A percentile compares a stretch with the other conserved stretches of the same genome.
Conservation (phyloP, 352 stramenopile species). For the Phytophthora europaea region DNA sequence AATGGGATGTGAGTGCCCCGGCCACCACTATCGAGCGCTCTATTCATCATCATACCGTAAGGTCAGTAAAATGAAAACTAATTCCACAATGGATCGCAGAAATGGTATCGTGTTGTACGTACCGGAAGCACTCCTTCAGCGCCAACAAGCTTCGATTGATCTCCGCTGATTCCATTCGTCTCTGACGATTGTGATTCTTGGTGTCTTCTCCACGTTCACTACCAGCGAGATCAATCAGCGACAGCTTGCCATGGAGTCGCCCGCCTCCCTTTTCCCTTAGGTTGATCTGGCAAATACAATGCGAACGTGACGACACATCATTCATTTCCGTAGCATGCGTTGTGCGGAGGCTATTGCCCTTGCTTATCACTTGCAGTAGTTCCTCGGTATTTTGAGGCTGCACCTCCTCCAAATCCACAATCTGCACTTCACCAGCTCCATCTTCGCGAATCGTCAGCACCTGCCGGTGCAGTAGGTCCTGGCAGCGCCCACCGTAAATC, state of each 20-base stretch:
- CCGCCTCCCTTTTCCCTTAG: constrained; percentile 68
- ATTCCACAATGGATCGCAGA: neutral
- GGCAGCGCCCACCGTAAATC: constrained; percentile 97
- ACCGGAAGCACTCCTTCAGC: constrained; percentile 98
- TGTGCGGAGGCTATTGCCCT: constrained; percentile 93
- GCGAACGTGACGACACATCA: constrained; percentile 94
- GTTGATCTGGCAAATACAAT: constrained; percentile 96
- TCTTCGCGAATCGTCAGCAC: constrained; percentile 95
- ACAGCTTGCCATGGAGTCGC: constrained; percentile 89
- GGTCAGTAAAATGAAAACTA: neutral
- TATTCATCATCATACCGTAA: constrained; percentile 25
- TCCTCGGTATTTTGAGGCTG: constrained; percentile 89
- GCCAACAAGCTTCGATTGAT: constrained; percentile 98
- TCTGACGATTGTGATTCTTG: constrained; percentile 93
- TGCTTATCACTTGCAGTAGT: constrained; percentile 94
- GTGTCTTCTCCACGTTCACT: constrained; percentile 97
- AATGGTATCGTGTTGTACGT: constrained; percentile 8
- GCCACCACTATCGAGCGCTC: constrained; percentile 92
- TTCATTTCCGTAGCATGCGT: constrained; percentile 98
- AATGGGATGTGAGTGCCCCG: constrained; percentile 95
- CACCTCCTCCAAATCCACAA: constrained; percentile 96
- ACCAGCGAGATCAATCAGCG: constrained; percentile 97
- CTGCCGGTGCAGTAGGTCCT: constrained; percentile 94
- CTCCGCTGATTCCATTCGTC: constrained; percentile 96
- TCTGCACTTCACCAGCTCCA: constrained; percentile 94